These are phyloP conservation scores for Tylopilus sp. DNA, from an alignment of 1,284 basidiomycete genomes.

Conservation along the genomic window DNA sequence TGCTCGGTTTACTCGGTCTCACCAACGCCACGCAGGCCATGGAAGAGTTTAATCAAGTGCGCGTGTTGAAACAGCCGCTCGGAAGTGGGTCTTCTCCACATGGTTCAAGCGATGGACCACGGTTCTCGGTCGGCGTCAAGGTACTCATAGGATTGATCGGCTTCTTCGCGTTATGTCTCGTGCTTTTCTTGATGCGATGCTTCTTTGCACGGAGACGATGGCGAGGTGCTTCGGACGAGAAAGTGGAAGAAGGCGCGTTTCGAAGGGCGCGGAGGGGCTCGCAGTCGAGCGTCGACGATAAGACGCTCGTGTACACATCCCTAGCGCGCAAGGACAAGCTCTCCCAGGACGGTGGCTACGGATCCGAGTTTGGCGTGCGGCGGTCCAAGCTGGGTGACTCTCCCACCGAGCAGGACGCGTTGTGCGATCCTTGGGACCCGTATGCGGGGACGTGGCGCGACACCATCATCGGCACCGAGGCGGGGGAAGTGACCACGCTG, in stretches of 20 bases:
- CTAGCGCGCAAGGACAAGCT: constrained; percentile 31
- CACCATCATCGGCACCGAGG: constrained; percentile 33
- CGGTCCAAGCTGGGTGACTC: constrained; percentile 6
- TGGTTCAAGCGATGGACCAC: constrained; percentile 27
- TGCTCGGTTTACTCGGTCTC: constrained; percentile 57
- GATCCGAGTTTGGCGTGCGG: constrained; percentile 29
- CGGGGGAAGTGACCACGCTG: constrained; percentile 15
- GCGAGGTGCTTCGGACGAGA: constrained; percentile 7
- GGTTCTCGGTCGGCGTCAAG: constrained; percentile 55
- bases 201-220: constrained; percentile 43
- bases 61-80: constrained; percentile 61
- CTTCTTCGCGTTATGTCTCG: constrained; percentile 55
- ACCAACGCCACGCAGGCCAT: constrained; percentile 59
- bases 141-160: constrained; percentile 56
- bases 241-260: constrained; percentile 18
- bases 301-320: constrained; percentile 30
- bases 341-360: constrained; percentile 25
- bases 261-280: constrained; percentile 21
- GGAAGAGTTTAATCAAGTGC: constrained; percentile 63
- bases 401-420: constrained; percentile 2
- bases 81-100: constrained; percentile 16
- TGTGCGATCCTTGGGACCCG: constrained; percentile 28
- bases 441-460: constrained; percentile 24
- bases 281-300: constrained; percentile 22
- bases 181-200: constrained; percentile 55